Evolutionary conservation across 108 stramenopile species (phyloP), one percentile per base, ranked within the genome.

Genomic region (Seminavis robusta): DNA sequence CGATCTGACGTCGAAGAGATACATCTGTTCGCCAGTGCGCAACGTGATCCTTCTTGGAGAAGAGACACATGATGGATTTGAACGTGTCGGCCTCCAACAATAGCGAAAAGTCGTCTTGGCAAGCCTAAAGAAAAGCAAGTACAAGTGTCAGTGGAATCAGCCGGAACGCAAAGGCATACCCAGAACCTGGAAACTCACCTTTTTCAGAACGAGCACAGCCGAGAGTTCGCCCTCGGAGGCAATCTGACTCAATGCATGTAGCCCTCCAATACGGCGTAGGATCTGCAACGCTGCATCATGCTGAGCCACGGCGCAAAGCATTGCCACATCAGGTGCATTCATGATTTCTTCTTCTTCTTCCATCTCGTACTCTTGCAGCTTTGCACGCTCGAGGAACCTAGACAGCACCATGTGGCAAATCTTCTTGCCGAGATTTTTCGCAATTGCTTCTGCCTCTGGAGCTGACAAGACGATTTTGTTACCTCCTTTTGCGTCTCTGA

Each of bases 231-330:
- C 90, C 47, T 92, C 90, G 20, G 74, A 80, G 9, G 90, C 90
- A 43, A 92, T 60, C 31, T 83, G 79, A 43, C 79, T 69, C 13
- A 92, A 53, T 26, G 90, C 90, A 56, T 87, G 77, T 15, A 88
- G 60, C 11, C 90, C 90, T 9, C 81, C 83, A 31, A 80, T 48
- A 25, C 67, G 69, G 47, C 74, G 65, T 16, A 92, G 60, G n/a
- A 67, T 52, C 21, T 67, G 38, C 6, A 92, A 60, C 6, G 86
- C 72, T 34, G 69, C 65, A 11, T 80, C 76, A 55, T 69, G 82
- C 40, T 83, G 77, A 10, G 84, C 77, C 25, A 92, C 66, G 5
- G 80, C 77, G 61, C 84, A 88, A 2, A 92, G 70, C 61, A 92
- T 72, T 13, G 67, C 63, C 36, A 87, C 77, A 62, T 92, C 90